phyloP scores from a whole-genome alignment of 2,329 filamentous ascomycete genomes.

The Podosphaera leucotricha region DNA sequence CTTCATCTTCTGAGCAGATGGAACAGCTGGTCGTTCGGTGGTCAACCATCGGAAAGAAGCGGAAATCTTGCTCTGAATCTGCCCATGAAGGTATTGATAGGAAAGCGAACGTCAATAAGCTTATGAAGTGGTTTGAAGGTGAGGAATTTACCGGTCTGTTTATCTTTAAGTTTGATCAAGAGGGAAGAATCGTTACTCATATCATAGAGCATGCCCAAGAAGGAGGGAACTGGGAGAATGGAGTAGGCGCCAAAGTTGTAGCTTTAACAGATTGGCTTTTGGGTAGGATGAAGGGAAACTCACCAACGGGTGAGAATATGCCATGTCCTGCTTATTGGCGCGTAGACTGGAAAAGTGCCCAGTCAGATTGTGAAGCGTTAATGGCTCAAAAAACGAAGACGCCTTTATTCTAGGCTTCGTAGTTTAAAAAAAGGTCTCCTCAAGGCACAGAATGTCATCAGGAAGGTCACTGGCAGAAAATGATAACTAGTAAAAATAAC shows the following conservation, averaged over 20 bases:
- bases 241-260: slow-evolving; percentile 60
- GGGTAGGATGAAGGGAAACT: slow-evolving; percentile 40
- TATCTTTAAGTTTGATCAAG: slow-evolving; percentile 80
- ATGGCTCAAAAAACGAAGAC: no score
- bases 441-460: no score
- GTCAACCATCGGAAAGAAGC: slow-evolving; percentile 40
- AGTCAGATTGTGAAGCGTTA: not conserved
- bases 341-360: not conserved
- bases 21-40: slow-evolving; percentile 84
- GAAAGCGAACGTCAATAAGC: slow-evolving; percentile 27
- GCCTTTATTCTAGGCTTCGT: no score
- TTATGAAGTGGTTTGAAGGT: slow-evolving; percentile 24
- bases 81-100: slow-evolving; percentile 20
- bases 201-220: slow-evolving; percentile 88
- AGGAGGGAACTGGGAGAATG: slow-evolving; percentile 59
- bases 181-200: slow-evolving; percentile 65
- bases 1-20: slow-evolving; percentile 17
- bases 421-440: no score
- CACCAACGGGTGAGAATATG: slow-evolving; percentile 8
- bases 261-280: slow-evolving; percentile 87
- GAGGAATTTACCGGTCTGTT: slow-evolving; percentile 80
- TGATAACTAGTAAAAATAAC: no score
- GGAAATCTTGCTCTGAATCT: slow-evolving; percentile 18
- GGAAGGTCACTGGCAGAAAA: no score
- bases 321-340: slow-evolving; percentile 14